Evolutionary conservation across 2,329 filamentous ascomycete species (phyloP), one percentile per base, ranked within the genome.

Genomic region (Tothia fuscella): DNA sequence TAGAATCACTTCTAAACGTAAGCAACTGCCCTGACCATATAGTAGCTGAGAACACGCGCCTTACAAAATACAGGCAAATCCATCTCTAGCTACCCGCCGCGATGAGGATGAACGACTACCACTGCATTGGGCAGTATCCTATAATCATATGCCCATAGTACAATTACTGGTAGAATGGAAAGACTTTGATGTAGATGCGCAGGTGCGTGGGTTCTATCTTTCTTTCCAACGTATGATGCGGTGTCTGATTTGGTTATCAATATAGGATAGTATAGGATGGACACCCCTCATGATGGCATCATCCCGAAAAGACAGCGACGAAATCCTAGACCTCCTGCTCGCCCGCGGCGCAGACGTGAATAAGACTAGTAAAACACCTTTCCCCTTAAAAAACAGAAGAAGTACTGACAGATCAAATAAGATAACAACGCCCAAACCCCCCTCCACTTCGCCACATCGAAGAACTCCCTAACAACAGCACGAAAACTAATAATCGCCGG

Each of bases 101-200:
- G 91, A 98, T 54, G 80, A 84, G 37, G 91, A 98, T 59, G 85
- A 86, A 13, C 83, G 91, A 33, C 74, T 94, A 28, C 80, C 91
- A 2, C 78, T 96, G 44, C 91, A 98, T 68, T 98, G 91, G 91
- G 89, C 91, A 0, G 76, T 78, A 2, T 91, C 88, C 17, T 82
- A 83, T 60, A 93, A 91, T 57, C 80, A 78, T 50, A 63, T 80
- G 5, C 73, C 79, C 19, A 86, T 95, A 45, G 78, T 84, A 14
- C 69, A 81, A 38, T 58, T 89, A 16, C 68, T 96, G 3, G 71
- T 82, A 2, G 71, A 82, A 43, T 68, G 70, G 47, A 79, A 79
- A 52, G 70, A 70, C 45, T 94, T 95, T 55, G 86, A 96, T 56
- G 74, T 84, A 0, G 88, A 96, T 60, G 79, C 80, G 14, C 76